Conservation (phyloP, 495 filamentous ascomycete species). For the Penicillium antarcticum region DNA sequence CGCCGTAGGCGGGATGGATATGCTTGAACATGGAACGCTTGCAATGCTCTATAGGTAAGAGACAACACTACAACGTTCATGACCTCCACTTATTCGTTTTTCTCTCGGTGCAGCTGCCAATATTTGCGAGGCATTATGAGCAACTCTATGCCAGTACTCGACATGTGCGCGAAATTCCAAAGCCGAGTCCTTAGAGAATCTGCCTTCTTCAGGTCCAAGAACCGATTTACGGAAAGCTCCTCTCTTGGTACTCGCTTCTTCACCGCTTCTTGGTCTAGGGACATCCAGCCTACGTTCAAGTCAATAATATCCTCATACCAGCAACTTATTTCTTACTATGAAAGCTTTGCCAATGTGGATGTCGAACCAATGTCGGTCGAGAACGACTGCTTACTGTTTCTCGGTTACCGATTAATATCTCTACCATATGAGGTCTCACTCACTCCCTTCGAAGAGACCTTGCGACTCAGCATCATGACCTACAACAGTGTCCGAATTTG, state of each 20-base stretch:
- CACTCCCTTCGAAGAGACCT: conserved; percentile 10
- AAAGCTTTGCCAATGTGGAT: conserved; percentile 1
- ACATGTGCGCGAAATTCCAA: conserved; percentile 8
- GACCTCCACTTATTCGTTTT: neutral
- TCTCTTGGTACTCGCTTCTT: conserved; percentile 12
- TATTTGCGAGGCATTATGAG: conserved; percentile 7
- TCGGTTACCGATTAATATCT: conserved; percentile 8
- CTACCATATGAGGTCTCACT: conserved; percentile 3
- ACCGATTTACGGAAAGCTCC: neutral
- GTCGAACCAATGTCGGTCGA: conserved; percentile 8
- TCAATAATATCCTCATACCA: conserved; percentile 6
- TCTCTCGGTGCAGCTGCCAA: neutral
- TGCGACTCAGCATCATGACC: conserved; percentile 12
- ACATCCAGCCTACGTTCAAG: conserved; percentile 7
- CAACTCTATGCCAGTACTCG: neutral
- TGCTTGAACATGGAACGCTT: conserved; percentile 5
- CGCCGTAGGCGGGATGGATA: conserved; percentile 10
- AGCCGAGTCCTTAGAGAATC: conserved; percentile 5
- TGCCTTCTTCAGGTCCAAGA: neutral
- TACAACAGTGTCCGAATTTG: conserved; percentile 13
- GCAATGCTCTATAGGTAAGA: conserved; percentile 11
- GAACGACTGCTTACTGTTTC: conserved; percentile 14
- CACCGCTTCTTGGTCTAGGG: conserved; percentile 3
- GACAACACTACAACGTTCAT: too few species aligned
- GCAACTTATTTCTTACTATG: conserved; percentile 8